phyloP scores from a whole-genome alignment of 768 basidiomycete species.

The Naganishia kalamii region DNA sequence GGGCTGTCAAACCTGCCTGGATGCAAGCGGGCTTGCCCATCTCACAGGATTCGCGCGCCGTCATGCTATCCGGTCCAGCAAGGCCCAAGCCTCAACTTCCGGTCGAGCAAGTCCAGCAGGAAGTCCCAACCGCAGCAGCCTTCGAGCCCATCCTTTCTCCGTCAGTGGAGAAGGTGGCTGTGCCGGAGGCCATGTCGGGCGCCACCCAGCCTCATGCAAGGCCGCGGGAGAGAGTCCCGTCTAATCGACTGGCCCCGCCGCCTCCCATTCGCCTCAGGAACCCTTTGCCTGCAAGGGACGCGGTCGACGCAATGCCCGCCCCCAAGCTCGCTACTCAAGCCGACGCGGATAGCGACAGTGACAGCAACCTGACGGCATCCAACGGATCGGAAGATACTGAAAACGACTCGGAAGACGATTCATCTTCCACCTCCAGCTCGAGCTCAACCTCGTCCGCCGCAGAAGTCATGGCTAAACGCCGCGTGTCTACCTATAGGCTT shows the following conservation, averaged over 20 bases:
- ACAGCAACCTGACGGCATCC: constrained; percentile 1
- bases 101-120: not conserved
- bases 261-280: too few relatives aligned
- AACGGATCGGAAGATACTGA: constrained; percentile 12
- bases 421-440: not conserved
- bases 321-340: not conserved
- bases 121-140: not conserved
- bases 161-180: too few relatives aligned
- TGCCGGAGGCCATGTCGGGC: too few relatives aligned
- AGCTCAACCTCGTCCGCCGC: constrained; percentile 5
- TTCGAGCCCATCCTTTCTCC: too few relatives aligned
- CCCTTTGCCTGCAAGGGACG: too few relatives aligned
- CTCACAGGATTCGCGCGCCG: constrained; percentile 14
- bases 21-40: constrained; percentile 13
- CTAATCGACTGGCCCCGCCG: too few relatives aligned
- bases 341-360: not conserved
- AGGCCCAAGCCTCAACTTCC: not conserved
- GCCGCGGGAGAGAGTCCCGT: too few relatives aligned
- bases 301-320: too few relatives aligned
- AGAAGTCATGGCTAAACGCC: constrained; percentile 12
- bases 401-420: not conserved
- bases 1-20: constrained; percentile 24
- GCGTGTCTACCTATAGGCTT: constrained; percentile 20
- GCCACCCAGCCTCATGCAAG: too few relatives aligned
- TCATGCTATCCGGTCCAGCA: not conserved